A percentile compares a stretch with the other conserved stretches of the same genome.
Evolutionary conservation across 163 green algal genomes (phyloP).

Genomic region (Botryococcus braunii): DNA sequence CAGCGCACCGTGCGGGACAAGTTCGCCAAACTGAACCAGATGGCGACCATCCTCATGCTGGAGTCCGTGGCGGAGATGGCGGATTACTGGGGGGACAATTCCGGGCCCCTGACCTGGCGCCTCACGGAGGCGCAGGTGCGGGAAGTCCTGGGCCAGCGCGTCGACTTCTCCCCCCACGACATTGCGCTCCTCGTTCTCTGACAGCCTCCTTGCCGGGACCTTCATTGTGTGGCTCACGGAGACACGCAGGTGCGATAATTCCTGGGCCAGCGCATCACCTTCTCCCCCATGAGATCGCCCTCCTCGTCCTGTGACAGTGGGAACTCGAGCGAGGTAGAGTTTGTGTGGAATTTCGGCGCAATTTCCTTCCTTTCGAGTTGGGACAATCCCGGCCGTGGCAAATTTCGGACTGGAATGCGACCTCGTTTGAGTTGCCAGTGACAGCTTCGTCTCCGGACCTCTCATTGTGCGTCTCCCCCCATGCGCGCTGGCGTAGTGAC

Average conservation of each 20-base stretch:
- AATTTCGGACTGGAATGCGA: too few species aligned
- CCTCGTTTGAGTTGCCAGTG: too few species aligned
- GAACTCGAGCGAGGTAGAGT: too few species aligned
- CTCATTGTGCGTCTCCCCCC: slow-evolving; percentile 78
- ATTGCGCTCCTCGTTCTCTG: slow-evolving; percentile 53
- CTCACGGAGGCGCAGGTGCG: slow-evolving; percentile 67
- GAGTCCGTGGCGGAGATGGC: slow-evolving; percentile 72
- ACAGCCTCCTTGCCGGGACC: slow-evolving; percentile 36
- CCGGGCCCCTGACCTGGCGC: slow-evolving; percentile 72
- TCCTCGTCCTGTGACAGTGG: slow-evolving; percentile 51
- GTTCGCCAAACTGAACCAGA: slow-evolving; percentile 77
- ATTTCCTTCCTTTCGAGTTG: too few species aligned
- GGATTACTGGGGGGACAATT: slow-evolving; percentile 77
- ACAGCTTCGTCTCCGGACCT: slow-evolving; percentile 36
- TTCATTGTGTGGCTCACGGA: slow-evolving; percentile 75
- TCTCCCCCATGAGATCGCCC: slow-evolving; percentile 49
- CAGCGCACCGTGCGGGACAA: slow-evolving; percentile 80
- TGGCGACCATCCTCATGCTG: slow-evolving; percentile 69
- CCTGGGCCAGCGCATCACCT: slow-evolving; percentile 67
- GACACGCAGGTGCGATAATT: slow-evolving; percentile 61
- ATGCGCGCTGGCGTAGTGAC: too few species aligned
- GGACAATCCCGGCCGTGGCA: too few species aligned
- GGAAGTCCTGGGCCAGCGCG: slow-evolving; percentile 54
- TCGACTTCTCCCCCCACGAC: slow-evolving; percentile 61
- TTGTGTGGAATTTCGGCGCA: too few species aligned